A percentile compares a stretch with the other conserved stretches of the same genome.
Conservation (phyloP, 2,329 filamentous ascomycete genomes). For the Fusarium solani-melongenae region DNA sequence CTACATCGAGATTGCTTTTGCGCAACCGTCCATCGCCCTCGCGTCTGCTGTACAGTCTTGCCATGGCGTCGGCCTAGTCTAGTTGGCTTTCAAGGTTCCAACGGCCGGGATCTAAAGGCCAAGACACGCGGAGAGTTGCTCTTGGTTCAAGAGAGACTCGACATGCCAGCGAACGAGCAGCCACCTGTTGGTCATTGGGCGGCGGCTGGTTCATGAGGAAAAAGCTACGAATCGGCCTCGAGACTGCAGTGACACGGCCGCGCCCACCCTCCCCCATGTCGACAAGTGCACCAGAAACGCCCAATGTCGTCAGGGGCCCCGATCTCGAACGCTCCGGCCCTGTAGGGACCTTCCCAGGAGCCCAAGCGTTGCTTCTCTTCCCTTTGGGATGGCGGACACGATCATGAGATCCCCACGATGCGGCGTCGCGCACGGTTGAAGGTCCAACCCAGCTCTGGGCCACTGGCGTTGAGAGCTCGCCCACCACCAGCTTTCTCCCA, state of each 20-base stretch:
- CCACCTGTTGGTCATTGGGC: conserved; percentile 19
- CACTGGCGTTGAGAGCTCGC: conserved; percentile 14
- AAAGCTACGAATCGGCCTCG: conserved; percentile 10
- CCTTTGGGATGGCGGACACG: conserved; percentile 12
- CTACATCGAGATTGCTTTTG: conserved; percentile 2
- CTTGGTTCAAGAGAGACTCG: conserved; percentile 18
- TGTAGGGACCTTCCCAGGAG: conserved; percentile 29
- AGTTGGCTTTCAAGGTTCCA: conserved; percentile 22
- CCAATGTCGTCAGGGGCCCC: conserved; percentile 35
- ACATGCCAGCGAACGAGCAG: conserved; percentile 22
- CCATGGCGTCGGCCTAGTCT: not conserved
- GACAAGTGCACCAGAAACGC: conserved; percentile 18
- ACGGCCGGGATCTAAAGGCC: conserved; percentile 33
- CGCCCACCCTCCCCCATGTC: conserved; percentile 3
- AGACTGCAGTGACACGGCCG: conserved; percentile 15
- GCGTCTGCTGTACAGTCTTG: not conserved
- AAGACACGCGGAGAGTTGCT: not conserved
- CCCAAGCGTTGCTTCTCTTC: conserved; percentile 12
- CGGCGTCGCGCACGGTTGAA: conserved; percentile 40
- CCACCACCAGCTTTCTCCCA: conserved; percentile 17
- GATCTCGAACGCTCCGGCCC: conserved; percentile 32
- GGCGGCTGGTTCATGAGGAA: not conserved
- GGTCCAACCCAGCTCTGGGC: conserved; percentile 11
- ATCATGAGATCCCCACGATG: conserved; percentile 45
- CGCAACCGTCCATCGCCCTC: conserved; percentile 20